phyloP scores from a whole-genome alignment of 768 basidiomycete genomes.

The Boletales sp. region DNA sequence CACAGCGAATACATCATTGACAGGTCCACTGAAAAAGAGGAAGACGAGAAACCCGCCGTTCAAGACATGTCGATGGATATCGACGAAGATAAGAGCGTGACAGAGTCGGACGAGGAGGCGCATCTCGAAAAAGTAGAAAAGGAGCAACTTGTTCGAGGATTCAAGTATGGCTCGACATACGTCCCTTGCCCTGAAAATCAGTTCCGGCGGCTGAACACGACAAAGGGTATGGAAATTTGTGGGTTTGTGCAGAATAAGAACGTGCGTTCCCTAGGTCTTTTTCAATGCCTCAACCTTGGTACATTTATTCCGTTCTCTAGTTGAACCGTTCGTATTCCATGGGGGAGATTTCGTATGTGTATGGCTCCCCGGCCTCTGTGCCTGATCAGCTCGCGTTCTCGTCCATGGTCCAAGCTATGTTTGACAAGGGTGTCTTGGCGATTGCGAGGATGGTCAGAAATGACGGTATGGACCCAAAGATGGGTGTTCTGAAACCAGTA shows the following conservation, averaged over 20 bases:
- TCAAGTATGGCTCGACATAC: constrained; percentile 88
- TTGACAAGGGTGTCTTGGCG: constrained; percentile 57
- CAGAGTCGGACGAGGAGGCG: constrained; percentile 30
- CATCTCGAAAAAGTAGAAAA: constrained; percentile 60
- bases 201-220: constrained; percentile 69
- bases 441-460: constrained; percentile 79
- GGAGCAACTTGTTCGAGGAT: constrained; percentile 76
- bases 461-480: constrained; percentile 75
- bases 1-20: constrained; percentile 59
- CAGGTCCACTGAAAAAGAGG: constrained; percentile 34
- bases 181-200: constrained; percentile 84
- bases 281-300: background rate
- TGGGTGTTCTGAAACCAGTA: constrained; percentile 72
- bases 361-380: constrained; percentile 64
- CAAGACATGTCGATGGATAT: constrained; percentile 18
- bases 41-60: constrained; percentile 17
- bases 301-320: constrained; percentile 35
- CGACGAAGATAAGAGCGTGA: constrained; percentile 32
- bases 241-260: constrained; percentile 73
- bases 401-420: constrained; percentile 83
- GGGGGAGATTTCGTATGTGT: constrained; percentile 84
- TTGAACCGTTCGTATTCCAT: constrained; percentile 80
- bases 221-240: constrained; percentile 83
- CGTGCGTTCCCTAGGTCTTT: constrained; percentile 37
- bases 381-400: constrained; percentile 83